Evolutionary conservation across 2,329 filamentous ascomycete species (phyloP).

Genomic region (Hortaea werneckii): DNA sequence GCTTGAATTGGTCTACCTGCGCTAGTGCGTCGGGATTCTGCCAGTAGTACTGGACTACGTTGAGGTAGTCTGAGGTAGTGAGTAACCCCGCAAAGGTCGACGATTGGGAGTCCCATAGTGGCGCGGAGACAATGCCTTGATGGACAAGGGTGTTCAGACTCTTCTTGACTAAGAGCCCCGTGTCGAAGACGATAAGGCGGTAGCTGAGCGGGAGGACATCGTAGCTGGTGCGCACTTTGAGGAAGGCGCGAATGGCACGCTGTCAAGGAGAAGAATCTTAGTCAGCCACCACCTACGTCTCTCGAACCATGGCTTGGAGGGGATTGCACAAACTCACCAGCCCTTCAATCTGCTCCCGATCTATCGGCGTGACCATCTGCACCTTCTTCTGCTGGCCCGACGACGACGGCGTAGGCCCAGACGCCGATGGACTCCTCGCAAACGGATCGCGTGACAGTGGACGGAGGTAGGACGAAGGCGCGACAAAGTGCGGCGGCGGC

Average conservation of each 20-base stretch:
- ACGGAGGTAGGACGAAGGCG: constrained; percentile 28
- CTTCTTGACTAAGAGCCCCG: constrained; percentile 89
- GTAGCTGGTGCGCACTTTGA: constrained; percentile 93
- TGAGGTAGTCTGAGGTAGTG: constrained; percentile 95
- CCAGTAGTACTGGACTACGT: constrained; percentile 98
- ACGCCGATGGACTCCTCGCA: neutral
- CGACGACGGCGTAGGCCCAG: neutral
- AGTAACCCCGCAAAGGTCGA: constrained; percentile 90
- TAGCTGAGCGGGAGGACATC: constrained; percentile 95
- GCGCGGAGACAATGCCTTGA: constrained; percentile 89
- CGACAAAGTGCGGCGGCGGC: constrained; percentile 22
- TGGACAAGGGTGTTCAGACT: constrained; percentile 63
- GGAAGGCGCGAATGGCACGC: constrained; percentile 88
- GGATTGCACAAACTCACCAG: constrained; percentile 48
- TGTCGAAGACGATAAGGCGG: constrained; percentile 91
- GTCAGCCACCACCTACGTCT: neutral
- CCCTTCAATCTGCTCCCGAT: constrained; percentile 68
- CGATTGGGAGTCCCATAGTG: constrained; percentile 88
- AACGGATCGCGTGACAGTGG: constrained; percentile 8
- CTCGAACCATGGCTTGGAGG: neutral
- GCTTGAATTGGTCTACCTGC: constrained; percentile 84
- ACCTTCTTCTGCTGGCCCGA: neutral
- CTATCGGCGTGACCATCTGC: constrained; percentile 46
- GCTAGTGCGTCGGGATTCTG: constrained; percentile 85
- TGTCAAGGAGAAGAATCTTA: constrained; percentile 30